Evolutionary conservation across 768 basidiomycete species (phyloP), one percentile per base, ranked within the genome.

Genomic region (Leccinum longicurvipes): DNA sequence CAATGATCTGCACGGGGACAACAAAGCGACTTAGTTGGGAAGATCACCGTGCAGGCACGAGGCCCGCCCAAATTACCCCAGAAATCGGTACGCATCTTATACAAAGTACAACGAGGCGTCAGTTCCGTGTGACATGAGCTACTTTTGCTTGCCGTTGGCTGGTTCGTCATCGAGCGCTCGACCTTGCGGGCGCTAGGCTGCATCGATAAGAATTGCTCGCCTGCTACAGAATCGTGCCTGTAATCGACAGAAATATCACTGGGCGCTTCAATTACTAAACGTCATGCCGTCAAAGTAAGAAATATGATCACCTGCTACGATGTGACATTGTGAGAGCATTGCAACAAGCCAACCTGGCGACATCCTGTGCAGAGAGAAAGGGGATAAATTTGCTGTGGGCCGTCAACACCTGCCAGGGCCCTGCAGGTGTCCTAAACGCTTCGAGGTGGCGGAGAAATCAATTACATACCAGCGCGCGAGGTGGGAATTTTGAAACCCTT

Each of bases 401-500:
- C 23, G 19, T 21, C 42, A 45, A 27, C 47, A 4, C 28, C 32
- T 23, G 21, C 19, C 8, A 32, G 34, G 36, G 36, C 36, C n/a
- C n/a, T 39, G 36, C 31, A 46, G 7, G 21, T 23, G 10, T 19
- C 29, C 50, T 34, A 49, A 42, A 45, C n/a, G 46, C 8, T 28
- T 39, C 19, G n/a, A 15, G 21, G 29, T 31, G 48, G 21, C 21
- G 17, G 25, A 21, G n/a, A 25, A 9, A 46, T 48, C n/a, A 21
- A 7, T 25, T 32, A 32, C 15, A 15, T 32, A 32, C 21, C 10
- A n/a, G 19, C 19, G n/a, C 15, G 14, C 1, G 14, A 24, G 28
- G 52, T 60, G 59, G 58, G 59, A 60, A 59, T 50, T 25, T 44
- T 36, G 32, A 19, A 21, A 36, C 7, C 21, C 12, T 11, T 28